phyloP scores from a whole-genome alignment of 345 rosid genomes.

The Hypericum perforatum region DNA sequence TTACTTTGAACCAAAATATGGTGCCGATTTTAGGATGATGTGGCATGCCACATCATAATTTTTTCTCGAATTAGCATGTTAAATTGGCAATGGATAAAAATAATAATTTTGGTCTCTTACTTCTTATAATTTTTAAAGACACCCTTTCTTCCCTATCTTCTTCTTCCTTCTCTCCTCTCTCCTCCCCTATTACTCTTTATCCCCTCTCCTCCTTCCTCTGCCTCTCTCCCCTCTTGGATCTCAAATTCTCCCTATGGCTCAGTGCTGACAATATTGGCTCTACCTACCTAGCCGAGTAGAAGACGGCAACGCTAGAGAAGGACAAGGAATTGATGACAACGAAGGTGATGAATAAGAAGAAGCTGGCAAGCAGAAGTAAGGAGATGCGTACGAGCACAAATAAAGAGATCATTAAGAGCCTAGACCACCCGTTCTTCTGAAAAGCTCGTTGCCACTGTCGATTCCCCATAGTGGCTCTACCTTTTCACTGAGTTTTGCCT shows the following conservation, averaged over 20 bases:
- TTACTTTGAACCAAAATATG: too few species aligned
- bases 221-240: slow-evolving; percentile 72
- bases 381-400: slow-evolving; percentile 80
- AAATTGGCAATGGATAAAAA: too few species aligned
- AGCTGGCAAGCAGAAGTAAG: too few species aligned
- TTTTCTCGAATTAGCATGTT: too few species aligned
- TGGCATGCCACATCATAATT: too few species aligned
- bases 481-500: too few species aligned
- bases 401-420: slow-evolving; percentile 60
- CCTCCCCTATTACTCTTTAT: slow-evolving; percentile 51
- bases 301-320: too few species aligned
- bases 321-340: slow-evolving; percentile 37
- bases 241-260: slow-evolving; percentile 71
- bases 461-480: too few species aligned
- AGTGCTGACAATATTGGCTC: slow-evolving; percentile 94
- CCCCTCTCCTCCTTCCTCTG: slow-evolving; percentile 46
- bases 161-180: slow-evolving; percentile 57
- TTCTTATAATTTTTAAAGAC: too few species aligned
- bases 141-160: slow-evolving; percentile 46
- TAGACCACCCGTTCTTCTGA: slow-evolving; percentile 92
- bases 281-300: slow-evolving; percentile 67
- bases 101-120: too few species aligned
- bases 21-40: too few species aligned
- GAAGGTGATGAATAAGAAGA: slow-evolving; percentile 81
- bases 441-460: slow-evolving; percentile 58